These are phyloP conservation scores for Telopea speciosissima DNA, from an alignment of 177 flowering plant species.

Conservation along the genomic window DNA sequence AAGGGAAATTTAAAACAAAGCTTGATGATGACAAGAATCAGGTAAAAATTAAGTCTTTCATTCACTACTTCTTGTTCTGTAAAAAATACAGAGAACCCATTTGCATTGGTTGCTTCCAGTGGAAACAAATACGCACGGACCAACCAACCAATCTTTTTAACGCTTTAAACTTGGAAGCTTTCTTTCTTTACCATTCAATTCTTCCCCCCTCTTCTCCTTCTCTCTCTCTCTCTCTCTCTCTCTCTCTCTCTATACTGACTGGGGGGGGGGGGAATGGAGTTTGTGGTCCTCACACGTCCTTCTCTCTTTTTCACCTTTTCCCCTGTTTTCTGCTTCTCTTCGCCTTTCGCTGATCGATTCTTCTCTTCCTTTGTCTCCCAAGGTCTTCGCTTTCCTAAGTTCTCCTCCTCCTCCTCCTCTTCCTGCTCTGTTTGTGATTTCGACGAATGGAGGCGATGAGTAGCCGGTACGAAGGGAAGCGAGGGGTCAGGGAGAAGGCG, in stretches of 20 bases:
- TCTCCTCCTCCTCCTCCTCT: constrained; percentile 5
- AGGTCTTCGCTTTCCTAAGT: neutral
- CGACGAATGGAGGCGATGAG: constrained; percentile 4
- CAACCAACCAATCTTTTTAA: too few species aligned
- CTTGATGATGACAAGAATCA: too few species aligned
- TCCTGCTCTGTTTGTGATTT: neutral
- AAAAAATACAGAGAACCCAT: too few species aligned
- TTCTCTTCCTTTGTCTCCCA: neutral
- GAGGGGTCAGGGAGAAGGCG: constrained; percentile 14
- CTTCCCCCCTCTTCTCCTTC: neutral
- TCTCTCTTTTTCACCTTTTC: constrained; percentile 7
- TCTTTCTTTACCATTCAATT: neutral
- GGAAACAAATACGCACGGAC: too few species aligned
- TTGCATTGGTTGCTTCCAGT: too few species aligned
- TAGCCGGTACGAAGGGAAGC: constrained; percentile 16
- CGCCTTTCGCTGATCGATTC: neutral
- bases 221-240: neutral
- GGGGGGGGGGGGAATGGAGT: constrained; percentile 15
- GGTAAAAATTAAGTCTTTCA: too few species aligned
- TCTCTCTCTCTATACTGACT: constrained; percentile 3
- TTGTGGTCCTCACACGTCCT: constrained; percentile 31
- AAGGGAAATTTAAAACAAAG: too few species aligned
- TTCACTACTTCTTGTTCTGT: too few species aligned
- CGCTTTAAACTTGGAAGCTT: too few species aligned
- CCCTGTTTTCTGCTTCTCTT: neutral